Percentiles rank a stretch among this genome's conserved stretches.
Conservation (phyloP, 2,329 filamentous ascomycete species). For the Penicillium sp. region DNA sequence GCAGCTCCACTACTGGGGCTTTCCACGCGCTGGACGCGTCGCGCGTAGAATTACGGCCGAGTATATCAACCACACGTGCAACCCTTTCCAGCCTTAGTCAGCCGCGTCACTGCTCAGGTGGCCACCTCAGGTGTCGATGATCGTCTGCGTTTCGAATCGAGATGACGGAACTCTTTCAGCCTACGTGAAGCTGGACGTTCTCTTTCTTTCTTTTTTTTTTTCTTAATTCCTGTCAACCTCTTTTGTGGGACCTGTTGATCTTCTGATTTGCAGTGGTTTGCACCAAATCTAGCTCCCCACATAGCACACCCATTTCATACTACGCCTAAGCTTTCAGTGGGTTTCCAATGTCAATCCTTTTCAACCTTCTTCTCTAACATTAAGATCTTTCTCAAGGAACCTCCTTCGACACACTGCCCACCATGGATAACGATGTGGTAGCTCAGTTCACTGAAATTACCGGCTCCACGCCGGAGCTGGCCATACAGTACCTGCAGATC, state of each 20-base stretch:
- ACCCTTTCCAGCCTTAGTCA: not conserved
- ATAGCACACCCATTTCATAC: conserved; percentile 9
- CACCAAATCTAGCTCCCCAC: conserved; percentile 23
- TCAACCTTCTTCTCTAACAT: conserved; percentile 3
- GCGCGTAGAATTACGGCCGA: not conserved
- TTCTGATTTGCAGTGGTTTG: conserved; percentile 35
- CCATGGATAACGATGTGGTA: conserved; percentile 70
- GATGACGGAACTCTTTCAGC: conserved; percentile 4
- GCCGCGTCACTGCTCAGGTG: not conserved
- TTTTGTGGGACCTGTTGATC: conserved; percentile 13
- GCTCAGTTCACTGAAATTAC: conserved; percentile 81
- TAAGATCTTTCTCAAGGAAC: not conserved
- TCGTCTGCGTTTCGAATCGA: conserved; percentile 14
- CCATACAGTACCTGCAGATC: conserved; percentile 78
- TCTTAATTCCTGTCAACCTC: not conserved
- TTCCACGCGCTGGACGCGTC: conserved; percentile 10
- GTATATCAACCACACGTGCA: not conserved
- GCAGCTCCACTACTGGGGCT: not conserved
- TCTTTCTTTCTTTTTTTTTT: conserved; percentile 11
- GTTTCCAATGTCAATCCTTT: conserved; percentile 2
- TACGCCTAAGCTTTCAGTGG: not conserved
- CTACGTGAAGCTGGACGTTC: conserved; percentile 1
- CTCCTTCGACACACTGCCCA: conserved; percentile 16
- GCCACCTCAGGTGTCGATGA: conserved; percentile 6
- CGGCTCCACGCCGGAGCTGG: conserved; percentile 69